These are phyloP conservation scores for Aaosphaeria pasadenensis DNA, from an alignment of 2,329 filamentous ascomycete genomes.

Conservation along the genomic window DNA sequence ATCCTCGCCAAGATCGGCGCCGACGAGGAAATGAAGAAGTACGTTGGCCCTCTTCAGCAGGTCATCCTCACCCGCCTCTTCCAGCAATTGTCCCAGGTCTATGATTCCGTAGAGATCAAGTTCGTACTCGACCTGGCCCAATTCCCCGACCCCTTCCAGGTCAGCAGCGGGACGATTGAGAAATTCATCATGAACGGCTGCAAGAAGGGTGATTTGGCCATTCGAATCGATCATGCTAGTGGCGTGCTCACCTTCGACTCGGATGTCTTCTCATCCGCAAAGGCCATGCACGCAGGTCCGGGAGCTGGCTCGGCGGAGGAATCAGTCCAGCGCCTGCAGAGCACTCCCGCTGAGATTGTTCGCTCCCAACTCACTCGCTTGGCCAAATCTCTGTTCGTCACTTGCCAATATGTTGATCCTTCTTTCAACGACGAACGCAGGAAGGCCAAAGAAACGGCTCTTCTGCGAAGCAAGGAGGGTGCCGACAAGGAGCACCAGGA, in stretches of 20 bases:
- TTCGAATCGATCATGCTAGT: constrained; percentile 93
- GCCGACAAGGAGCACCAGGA: constrained; percentile 90
- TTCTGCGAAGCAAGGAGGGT: constrained; percentile 78
- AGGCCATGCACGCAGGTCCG: constrained; percentile 83
- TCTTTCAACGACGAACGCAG: constrained; percentile 78
- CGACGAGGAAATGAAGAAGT: constrained; percentile 95
- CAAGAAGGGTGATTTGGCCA: constrained; percentile 98
- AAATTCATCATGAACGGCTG: constrained; percentile 99
- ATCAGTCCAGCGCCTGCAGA: constrained; percentile 91
- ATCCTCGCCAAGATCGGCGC: constrained; percentile 91
- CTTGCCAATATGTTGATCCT: constrained; percentile 93
- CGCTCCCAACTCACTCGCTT: constrained; percentile 90
- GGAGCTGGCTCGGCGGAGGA: constrained; percentile 82
- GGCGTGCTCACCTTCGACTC: constrained; percentile 96
- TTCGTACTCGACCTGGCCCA: constrained; percentile 92
- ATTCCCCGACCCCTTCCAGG: constrained; percentile 96
- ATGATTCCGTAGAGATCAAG: constrained; percentile 91
- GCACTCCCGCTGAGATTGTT: constrained; percentile 96
- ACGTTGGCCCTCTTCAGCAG: constrained; percentile 92
- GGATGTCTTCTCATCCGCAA: constrained; percentile 96
- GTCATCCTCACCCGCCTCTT: constrained; percentile 97
- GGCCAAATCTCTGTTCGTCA: constrained; percentile 85
- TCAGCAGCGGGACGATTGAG: constrained; percentile 86
- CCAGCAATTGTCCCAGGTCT: constrained; percentile 98
- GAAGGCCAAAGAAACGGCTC: constrained; percentile 74